Percentiles rank a stretch among this genome's conserved stretches.
phyloP scores from a whole-genome alignment of 2,329 filamentous ascomycete genomes.

The Blumeria hordei region DNA sequence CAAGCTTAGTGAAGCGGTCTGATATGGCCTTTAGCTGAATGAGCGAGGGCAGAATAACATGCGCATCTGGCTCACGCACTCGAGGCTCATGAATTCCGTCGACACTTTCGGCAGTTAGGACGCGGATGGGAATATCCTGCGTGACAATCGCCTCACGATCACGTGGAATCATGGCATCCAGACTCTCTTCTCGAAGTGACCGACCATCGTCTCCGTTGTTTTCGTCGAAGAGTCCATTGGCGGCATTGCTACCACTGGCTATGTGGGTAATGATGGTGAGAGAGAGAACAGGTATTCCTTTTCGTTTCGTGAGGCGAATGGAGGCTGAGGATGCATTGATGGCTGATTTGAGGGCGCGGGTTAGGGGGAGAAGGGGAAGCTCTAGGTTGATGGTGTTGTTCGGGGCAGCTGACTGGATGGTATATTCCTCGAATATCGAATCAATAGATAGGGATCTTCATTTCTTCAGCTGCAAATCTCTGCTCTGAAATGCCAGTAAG shows the following conservation, averaged over 20 bases:
- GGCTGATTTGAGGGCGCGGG: constrained; percentile 78
- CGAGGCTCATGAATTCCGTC: constrained; percentile 83
- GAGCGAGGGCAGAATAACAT: constrained; percentile 72
- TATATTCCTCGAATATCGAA: constrained; percentile 68
- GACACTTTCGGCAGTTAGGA: constrained; percentile 63
- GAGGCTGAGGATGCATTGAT: constrained; percentile 58
- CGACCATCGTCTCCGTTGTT: constrained; percentile 20
- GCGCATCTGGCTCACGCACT: constrained; percentile 75
- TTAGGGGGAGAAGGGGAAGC: constrained; percentile 65
- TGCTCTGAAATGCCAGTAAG: not conserved
- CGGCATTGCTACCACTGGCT: constrained; percentile 23
- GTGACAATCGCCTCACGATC: constrained; percentile 82
- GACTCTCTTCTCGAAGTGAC: constrained; percentile 20
- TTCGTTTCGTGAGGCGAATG: constrained; percentile 80
- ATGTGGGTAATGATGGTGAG: constrained; percentile 72
- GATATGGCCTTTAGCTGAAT: constrained; percentile 82
- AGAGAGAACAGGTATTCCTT: constrained; percentile 62
- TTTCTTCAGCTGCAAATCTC: constrained; percentile 7
- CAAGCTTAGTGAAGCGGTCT: constrained; percentile 81
- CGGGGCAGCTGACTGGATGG: constrained; percentile 59
- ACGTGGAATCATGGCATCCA: constrained; percentile 32
- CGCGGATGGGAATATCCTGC: constrained; percentile 86
- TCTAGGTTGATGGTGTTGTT: constrained; percentile 91
- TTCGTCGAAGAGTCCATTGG: constrained; percentile 10
- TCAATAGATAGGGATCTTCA: constrained; percentile 38